phyloP scores from a whole-genome alignment of 495 filamentous ascomycete genomes.

The Tuber calosporum region DNA sequence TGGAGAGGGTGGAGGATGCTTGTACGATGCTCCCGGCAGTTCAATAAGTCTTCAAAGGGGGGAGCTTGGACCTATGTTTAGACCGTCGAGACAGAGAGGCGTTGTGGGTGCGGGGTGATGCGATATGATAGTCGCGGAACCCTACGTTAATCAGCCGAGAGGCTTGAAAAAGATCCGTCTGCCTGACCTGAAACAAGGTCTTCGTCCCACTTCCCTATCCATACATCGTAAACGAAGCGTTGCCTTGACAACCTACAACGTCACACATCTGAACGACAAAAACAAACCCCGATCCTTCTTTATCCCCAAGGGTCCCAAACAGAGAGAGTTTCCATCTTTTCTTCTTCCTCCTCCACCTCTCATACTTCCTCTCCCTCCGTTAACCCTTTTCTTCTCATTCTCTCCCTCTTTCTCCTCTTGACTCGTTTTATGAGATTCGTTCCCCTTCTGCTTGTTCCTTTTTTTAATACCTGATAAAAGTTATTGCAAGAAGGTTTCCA shows the following conservation, averaged over 20 bases:
- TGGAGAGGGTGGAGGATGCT: background rate
- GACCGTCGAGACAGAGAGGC: background rate
- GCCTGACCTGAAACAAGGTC: background rate
- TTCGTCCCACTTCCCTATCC: background rate
- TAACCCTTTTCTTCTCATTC: background rate
- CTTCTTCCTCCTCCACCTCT: background rate
- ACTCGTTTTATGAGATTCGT: background rate
- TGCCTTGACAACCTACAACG: conserved; percentile 2
- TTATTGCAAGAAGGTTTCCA: background rate
- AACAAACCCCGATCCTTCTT: background rate
- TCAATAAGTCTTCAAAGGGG: background rate
- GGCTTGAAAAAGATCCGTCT: background rate
- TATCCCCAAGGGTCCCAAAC: background rate
- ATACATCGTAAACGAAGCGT: background rate
- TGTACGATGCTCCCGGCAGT: background rate
- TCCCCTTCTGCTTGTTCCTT: background rate
- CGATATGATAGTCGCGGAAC: background rate
- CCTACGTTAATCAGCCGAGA: background rate
- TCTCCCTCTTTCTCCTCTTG: background rate
- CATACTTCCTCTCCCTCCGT: background rate
- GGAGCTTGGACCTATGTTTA: background rate
- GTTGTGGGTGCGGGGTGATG: conserved; percentile 4
- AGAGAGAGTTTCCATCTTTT: background rate
- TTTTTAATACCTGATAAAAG: background rate
- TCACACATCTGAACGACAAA: background rate